These are phyloP conservation scores for Aspergillus wentii DNA, from an alignment of 495 filamentous ascomycete genomes.

Conservation along the genomic window DNA sequence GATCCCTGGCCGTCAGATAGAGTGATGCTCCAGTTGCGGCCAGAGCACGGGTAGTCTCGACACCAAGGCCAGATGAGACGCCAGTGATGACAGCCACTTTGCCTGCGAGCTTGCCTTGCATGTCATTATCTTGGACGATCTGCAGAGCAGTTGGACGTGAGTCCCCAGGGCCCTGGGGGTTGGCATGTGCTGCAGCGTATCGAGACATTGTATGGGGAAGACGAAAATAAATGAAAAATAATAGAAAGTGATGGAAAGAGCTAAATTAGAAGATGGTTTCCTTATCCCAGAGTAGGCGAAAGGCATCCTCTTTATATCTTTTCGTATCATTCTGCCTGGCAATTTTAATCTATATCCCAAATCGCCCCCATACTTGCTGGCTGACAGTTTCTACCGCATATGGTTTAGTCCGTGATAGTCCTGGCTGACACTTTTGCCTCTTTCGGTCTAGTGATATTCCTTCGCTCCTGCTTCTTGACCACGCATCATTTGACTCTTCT, in stretches of 20 bases:
- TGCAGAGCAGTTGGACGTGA: constrained; percentile 48
- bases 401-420: neutral
- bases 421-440: neutral
- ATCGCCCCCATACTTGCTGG: neutral
- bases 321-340: too few species aligned
- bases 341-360: too few species aligned
- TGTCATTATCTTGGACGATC: constrained; percentile 42
- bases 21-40: constrained; percentile 42
- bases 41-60: constrained; percentile 45
- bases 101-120: constrained; percentile 29
- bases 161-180: constrained; percentile 43
- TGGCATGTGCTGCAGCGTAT: constrained; percentile 33
- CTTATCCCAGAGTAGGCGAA: too few species aligned
- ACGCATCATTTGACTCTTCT: too few species aligned
- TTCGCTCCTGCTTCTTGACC: too few species aligned
- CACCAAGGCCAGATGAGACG: constrained; percentile 44
- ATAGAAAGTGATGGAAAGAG: too few species aligned
- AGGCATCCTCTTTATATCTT: too few species aligned
- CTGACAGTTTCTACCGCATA: neutral
- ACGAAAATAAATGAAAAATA: too few species aligned
- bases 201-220: constrained; percentile 14
- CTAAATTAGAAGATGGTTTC: too few species aligned
- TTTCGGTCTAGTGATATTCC: too few species aligned
- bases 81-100: constrained; percentile 51
- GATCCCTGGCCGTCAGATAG: constrained; percentile 36